These are phyloP conservation scores for Candida tallmaniae DNA, from an alignment of 805 yeast species.

Conservation along the genomic window DNA sequence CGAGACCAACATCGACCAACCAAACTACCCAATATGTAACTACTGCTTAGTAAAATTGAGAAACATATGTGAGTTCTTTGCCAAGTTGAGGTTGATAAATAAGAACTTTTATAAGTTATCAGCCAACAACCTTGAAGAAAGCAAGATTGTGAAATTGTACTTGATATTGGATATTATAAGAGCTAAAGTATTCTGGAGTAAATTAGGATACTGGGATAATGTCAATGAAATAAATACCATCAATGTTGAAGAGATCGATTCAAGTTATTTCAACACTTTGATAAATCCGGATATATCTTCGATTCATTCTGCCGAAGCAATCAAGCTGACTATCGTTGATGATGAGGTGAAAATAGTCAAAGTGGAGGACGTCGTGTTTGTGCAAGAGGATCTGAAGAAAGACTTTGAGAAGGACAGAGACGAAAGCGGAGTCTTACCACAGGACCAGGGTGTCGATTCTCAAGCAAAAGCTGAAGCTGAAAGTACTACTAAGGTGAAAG, in stretches of 20 bases:
- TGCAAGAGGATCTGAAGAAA: constrained; percentile 1
- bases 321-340: constrained; percentile 3
- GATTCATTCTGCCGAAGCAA: constrained; percentile 8
- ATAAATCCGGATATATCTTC: constrained; percentile 4
- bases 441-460: neutral
- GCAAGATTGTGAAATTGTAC: constrained; percentile 49
- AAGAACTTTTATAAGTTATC: constrained; percentile 51
- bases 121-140: constrained; percentile 17
- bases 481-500: neutral
- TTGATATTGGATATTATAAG: constrained; percentile 48
- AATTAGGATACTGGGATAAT: constrained; percentile 73
- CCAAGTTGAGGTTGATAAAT: constrained; percentile 62
- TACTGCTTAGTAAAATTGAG: constrained; percentile 77
- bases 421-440: neutral
- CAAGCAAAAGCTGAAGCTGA: neutral
- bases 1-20: constrained; percentile 21
- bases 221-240: constrained; percentile 29
- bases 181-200: constrained; percentile 76
- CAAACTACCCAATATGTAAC: constrained; percentile 69
- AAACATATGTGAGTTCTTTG: constrained; percentile 77
- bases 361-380: neutral
- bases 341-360: neutral
- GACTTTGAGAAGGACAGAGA: constrained; percentile 1
- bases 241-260: constrained; percentile 21
- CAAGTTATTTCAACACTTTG: constrained; percentile 17